Conservation (phyloP, 495 filamentous ascomycete genomes). For the Aspergillus ostianus region DNA sequence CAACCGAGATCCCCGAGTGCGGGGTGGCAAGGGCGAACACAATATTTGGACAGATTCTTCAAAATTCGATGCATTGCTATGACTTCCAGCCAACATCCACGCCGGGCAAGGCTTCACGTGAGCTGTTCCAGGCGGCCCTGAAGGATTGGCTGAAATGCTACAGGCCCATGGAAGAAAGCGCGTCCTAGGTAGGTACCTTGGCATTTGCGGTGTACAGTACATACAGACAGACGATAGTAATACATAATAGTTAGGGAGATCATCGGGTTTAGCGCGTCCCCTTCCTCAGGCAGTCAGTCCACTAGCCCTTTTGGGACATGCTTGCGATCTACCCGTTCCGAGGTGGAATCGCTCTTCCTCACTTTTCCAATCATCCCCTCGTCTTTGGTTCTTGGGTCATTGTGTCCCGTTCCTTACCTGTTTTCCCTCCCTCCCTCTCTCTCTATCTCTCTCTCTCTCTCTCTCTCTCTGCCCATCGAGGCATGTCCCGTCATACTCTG, state of each 20-base stretch:
- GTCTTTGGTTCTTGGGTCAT: not conserved
- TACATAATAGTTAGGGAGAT: too few species aligned
- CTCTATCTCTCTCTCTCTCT: too few species aligned
- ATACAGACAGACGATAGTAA: too few species aligned
- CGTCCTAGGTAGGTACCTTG: too few species aligned
- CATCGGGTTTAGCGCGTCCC: not conserved
- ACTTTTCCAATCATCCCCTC: not conserved
- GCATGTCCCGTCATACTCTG: not conserved
- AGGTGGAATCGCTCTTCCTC: not conserved
- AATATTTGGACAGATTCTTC: constrained; percentile 53
- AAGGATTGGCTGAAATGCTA: constrained; percentile 51
- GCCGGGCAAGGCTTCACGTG: constrained; percentile 31
- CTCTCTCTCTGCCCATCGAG: not conserved
- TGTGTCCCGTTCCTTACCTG: not conserved
- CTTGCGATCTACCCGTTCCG: constrained; percentile 26
- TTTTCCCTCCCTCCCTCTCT: not conserved
- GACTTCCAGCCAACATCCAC: constrained; percentile 40
- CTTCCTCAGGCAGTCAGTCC: not conserved
- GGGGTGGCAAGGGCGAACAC: constrained; percentile 34
- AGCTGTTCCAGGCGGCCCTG: constrained; percentile 41
- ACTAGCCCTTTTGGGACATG: constrained; percentile 23
- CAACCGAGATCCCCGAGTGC: constrained; percentile 46
- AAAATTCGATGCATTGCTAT: constrained; percentile 50
- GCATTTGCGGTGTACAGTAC: not conserved
- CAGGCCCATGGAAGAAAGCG: not conserved